These are phyloP conservation scores for Alternaria triticimaculans DNA, from an alignment of 2,329 filamentous ascomycete genomes.

Conservation along the genomic window DNA sequence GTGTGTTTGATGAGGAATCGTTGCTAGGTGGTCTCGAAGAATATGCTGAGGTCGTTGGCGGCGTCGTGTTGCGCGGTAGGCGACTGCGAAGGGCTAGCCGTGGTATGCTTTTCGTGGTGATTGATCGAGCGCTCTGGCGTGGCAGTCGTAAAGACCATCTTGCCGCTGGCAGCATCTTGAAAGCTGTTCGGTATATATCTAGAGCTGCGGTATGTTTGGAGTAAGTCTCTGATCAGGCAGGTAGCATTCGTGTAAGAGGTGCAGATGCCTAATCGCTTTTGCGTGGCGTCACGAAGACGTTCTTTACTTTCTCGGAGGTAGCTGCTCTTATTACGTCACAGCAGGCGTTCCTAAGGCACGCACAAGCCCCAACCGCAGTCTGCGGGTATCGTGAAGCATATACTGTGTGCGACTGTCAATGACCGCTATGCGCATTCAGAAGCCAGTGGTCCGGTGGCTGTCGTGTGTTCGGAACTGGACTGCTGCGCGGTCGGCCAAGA, in stretches of 20 bases:
- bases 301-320: constrained; percentile 2
- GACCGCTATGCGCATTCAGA: background rate
- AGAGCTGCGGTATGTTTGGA: background rate
- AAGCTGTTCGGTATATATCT: background rate
- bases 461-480: background rate
- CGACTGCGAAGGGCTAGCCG: constrained; percentile 33
- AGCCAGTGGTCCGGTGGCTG: background rate
- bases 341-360: background rate
- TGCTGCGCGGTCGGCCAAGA: background rate
- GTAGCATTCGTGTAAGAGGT: background rate
- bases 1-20: constrained; percentile 8
- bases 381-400: background rate
- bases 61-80: constrained; percentile 23
- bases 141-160: constrained; percentile 40
- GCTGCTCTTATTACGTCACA: constrained; percentile 16
- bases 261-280: background rate
- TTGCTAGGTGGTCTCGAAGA: constrained; percentile 16
- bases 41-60: constrained; percentile 13
- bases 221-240: constrained; percentile 3
- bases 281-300: constrained; percentile 6
- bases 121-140: constrained; percentile 28
- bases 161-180: constrained; percentile 34
- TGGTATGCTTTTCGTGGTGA: constrained; percentile 30
- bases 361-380: background rate
- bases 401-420: background rate